Base-by-base conservation (phyloP, 306 rosid species). In the Comarum palustre region DNA sequence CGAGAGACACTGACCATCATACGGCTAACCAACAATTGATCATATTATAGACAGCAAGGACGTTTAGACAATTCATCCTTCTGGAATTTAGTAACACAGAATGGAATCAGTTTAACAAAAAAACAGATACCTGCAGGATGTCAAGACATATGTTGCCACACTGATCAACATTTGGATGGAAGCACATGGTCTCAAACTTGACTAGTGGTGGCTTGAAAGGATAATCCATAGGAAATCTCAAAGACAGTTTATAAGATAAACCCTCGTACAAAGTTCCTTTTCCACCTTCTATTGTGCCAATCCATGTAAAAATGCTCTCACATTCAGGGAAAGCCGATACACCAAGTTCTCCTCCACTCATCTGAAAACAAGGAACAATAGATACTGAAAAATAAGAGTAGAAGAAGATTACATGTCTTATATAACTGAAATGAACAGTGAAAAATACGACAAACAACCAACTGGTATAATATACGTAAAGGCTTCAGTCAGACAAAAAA, bases 71-170 rank as follows among this genome's bases (percentile, higher is more conserved):
- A 55, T 75, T 36, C 17, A 70, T 36, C 43, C 15, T 64, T 20
- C 45, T 45, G 2, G 8, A 29, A 48, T 59, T 48, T 29, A 41
- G 45, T 42, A 41, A 43, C 38, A 34, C 58, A 50, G n/a, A 66
- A 39, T 59, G 51, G 29, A 61, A 29, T 13, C 17, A 68, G 55
- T 38, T 75, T 62, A 52, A 34, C 25, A 22, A 51, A 76, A 57
- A 63, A 42, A 75, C 42, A 54, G 64, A 71, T 84, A 94, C 98
- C 97, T 94, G 98, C 75, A 94, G 92, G 73, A 94, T 89, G 84
- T 94, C 98, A n/a, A 94, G 96, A 83, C 96, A 91, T 32, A 94
- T 94, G 83, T 91, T 91, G 86, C 98, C 98, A 79, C 87, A 91
- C 86, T 89, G 96, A 72, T 94, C 97, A 16, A 94, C 94, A 83